phyloP scores from a whole-genome alignment of 2,329 filamentous ascomycete species.

The Trichoderma arundinaceum region DNA sequence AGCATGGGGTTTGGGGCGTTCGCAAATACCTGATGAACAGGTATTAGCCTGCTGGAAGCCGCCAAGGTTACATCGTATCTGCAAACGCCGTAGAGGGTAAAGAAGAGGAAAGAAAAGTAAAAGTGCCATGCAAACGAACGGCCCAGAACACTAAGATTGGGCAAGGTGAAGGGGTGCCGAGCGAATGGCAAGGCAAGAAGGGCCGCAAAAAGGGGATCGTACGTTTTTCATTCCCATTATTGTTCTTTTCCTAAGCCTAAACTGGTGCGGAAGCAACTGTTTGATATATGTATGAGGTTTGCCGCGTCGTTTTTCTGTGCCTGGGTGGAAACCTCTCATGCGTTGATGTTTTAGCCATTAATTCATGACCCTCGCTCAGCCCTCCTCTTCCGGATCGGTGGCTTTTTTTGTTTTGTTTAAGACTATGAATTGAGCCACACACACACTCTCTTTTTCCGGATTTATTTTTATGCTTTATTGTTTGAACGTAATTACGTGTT shows the following conservation, averaged over 20 bases:
- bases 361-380: slow-evolving; percentile 17
- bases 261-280: slow-evolving; percentile 22
- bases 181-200: slow-evolving; percentile 5
- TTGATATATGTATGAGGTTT: slow-evolving; percentile 27
- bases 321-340: slow-evolving; percentile 7
- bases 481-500: slow-evolving; percentile 8
- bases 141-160: slow-evolving; percentile 13
- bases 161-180: neutral
- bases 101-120: neutral
- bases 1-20: too few relatives aligned
- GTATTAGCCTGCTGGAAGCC: slow-evolving; percentile 2
- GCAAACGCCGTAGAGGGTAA: neutral
- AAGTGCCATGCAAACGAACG: slow-evolving; percentile 17
- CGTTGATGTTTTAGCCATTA: slow-evolving; percentile 23
- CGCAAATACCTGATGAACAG: neutral
- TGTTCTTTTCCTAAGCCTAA: neutral
- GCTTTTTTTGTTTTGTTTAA: slow-evolving; percentile 1
- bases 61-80: slow-evolving; percentile 24
- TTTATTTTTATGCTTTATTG: neutral
- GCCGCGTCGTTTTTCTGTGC: neutral
- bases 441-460: neutral
- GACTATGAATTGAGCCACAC: slow-evolving; percentile 16
- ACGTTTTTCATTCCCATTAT: neutral
- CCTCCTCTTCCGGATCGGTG: neutral
- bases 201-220: slow-evolving; percentile 11